Base-by-base conservation (phyloP, 1,284 basidiomycete genomes). In the Takashimella koratensis region DNA sequence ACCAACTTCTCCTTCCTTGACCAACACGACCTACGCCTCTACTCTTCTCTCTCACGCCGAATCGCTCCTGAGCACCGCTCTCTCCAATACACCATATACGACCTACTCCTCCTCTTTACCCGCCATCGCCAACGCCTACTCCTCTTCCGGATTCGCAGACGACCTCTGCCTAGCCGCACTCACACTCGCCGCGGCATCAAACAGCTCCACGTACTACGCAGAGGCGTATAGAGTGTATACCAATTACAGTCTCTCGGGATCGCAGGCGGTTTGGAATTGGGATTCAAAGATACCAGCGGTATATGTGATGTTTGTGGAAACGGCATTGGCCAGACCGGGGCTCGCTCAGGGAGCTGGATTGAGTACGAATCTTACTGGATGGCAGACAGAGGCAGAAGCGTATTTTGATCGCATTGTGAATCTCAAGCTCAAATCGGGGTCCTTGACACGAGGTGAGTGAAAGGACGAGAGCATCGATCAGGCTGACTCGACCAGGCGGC, bases 241-340 rank as follows among this genome's bases (percentile, higher is more conserved):
- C 4, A 76, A 83, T 36, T 87, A 83, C 65, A 70, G 78, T 16
- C 79, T 91, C 0, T 74, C 76, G 4, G 77, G 78, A 1, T 76
- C 79, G 42, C 76, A 84, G 49, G 74, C 78, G 4, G 85, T 87
- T 5, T 88, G 93, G 77, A 93, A 94, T 68, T 96, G 93, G 92
- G 91, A 94, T 68, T 83, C 83, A 2, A 88, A 89, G 70, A 81
- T 82, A 0, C 86, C 90, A 3, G 89, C 86, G 1, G 68, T 89
- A 0, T 82, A 85, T 42, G 81, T 95, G 19, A 76, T 95, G 11
- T 88, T 88, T 49, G 70, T 73, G 1, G 78, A 81, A 60, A 56
- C 76, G 6, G 69, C 77, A 1, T 57, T 68, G 22, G 68, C 74
- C 16, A 66, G 76, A 47, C 75, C 76, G 0, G 84, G 86, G 53